Percentiles rank a stretch among this genome's conserved stretches.
Evolutionary conservation across 2,329 filamentous ascomycete genomes (phyloP).

Genomic region (Monosporascus sp.): DNA sequence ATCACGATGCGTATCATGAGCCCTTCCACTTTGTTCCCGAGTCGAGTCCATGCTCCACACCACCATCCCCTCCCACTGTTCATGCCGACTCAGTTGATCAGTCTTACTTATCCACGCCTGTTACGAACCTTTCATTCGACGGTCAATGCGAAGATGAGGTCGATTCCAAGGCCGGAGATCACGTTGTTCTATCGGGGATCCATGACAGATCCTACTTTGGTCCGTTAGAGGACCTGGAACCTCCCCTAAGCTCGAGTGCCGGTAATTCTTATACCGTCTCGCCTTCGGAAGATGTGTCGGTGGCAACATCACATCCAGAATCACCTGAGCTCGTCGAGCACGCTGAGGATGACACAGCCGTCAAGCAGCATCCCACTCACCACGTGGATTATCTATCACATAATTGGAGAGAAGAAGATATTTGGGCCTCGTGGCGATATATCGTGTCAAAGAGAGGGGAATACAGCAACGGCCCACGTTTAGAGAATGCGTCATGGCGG

Average conservation of each 20-base stretch:
- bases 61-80: conserved; percentile 51
- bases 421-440: conserved; percentile 96
- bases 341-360: conserved; percentile 74
- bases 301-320: conserved; percentile 49
- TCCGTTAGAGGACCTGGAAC: conserved; percentile 42
- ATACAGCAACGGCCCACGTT: conserved; percentile 72
- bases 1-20: conserved; percentile 35
- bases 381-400: conserved; percentile 96
- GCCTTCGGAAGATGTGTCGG: conserved; percentile 48
- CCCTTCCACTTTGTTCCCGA: conserved; percentile 30
- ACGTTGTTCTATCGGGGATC: conserved; percentile 41
- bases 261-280: conserved; percentile 49
- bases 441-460: conserved; percentile 74
- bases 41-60: conserved; percentile 46
- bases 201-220: conserved; percentile 43
- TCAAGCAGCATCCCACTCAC: conserved; percentile 69
- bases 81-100: conserved; percentile 49
- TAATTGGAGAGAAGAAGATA: conserved; percentile 91
- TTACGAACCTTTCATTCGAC: conserved; percentile 58
- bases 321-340: conserved; percentile 52
- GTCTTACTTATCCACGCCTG: conserved; percentile 58
- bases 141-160: conserved; percentile 47
- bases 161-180: conserved; percentile 41
- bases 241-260: conserved; percentile 44
- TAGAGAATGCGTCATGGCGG: conserved; percentile 96